phyloP scores from a whole-genome alignment of 1,139 yeast genomes.

The Candida sp. region DNA sequence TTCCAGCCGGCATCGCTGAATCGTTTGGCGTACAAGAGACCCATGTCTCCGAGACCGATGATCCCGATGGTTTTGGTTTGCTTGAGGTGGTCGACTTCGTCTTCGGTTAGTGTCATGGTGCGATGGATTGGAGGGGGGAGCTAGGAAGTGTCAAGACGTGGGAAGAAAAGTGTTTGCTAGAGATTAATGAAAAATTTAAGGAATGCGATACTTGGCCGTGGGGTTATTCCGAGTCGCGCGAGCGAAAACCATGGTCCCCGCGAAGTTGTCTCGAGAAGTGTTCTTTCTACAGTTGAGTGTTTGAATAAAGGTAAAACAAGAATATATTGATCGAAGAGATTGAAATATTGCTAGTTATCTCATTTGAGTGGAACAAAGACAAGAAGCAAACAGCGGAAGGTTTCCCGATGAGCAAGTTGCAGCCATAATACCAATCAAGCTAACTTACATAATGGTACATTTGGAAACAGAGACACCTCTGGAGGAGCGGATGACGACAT shows the following conservation, averaged over 20 bases:
- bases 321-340: too few relatives aligned
- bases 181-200: neutral
- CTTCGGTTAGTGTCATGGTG: constrained; percentile 14
- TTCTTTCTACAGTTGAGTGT: too few relatives aligned
- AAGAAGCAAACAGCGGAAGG: too few relatives aligned
- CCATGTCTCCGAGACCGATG: constrained; percentile 98
- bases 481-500: neutral
- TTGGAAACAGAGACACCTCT: neutral
- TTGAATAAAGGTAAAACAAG: neutral
- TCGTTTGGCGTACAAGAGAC: constrained; percentile 78
- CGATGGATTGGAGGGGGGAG: neutral
- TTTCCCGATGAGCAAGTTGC: too few relatives aligned
- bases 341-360: too few relatives aligned
- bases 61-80: constrained; percentile 71
- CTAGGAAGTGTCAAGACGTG: neutral
- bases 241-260: too few relatives aligned
- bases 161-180: neutral
- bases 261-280: too few relatives aligned
- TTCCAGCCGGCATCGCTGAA: constrained; percentile 88
- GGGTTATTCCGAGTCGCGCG: too few relatives aligned
- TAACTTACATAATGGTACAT: neutral
- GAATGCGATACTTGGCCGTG: neutral
- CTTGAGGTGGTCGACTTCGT: constrained; percentile 10
- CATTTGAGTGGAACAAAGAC: too few relatives aligned
- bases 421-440: neutral